Evolutionary conservation across 345 rosid species (phyloP), one percentile per base, ranked within the genome.

Genomic region (Pugionium cornutum): DNA sequence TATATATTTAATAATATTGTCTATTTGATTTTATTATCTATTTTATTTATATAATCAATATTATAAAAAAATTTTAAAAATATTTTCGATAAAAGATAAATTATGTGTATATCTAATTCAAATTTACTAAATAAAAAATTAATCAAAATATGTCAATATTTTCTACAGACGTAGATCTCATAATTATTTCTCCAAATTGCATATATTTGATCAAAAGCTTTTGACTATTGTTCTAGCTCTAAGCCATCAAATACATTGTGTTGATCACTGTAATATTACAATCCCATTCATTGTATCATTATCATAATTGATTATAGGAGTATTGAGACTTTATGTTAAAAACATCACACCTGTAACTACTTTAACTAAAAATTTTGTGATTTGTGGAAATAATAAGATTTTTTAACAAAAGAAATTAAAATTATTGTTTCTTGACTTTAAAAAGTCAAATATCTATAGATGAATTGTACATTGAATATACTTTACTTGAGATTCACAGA

Each of bases 381-480:
- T 58, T 58, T 59, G 44, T 50, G 31, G 59, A 25, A 37, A 68
- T 31, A 58, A 4, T 25, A 25, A 58, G 5, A 31, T 40, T 68
- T 58, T 58, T 2, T 9, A 30, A 48, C 29, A 25, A 58, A 58
- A 32, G 18, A 18, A 18, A 18, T 18, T 18, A 34, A 34, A 34
- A 34, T 3, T 28, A 55, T 66, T 35, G 55, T 2, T 46, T 36
- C 1, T 68, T 70, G 37, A 55, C 43, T 62, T 18, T 18, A 39
- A 46, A 29, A 27, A 62, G 62, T 53, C 43, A 46, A 11, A 46
- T 52, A 60, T n/a, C 37, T 50, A 41, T 59, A 18, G 4, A 43
- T 34, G 74, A 71, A 32, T 47, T 56, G 53, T 71, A 63, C 75
- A 33, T 71, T 5, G 64, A 71, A 63, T 69, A 64, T 55, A 71